These are phyloP conservation scores for Lactifluus echinatus DNA, from an alignment of 768 basidiomycete genomes.

Conservation along the genomic window DNA sequence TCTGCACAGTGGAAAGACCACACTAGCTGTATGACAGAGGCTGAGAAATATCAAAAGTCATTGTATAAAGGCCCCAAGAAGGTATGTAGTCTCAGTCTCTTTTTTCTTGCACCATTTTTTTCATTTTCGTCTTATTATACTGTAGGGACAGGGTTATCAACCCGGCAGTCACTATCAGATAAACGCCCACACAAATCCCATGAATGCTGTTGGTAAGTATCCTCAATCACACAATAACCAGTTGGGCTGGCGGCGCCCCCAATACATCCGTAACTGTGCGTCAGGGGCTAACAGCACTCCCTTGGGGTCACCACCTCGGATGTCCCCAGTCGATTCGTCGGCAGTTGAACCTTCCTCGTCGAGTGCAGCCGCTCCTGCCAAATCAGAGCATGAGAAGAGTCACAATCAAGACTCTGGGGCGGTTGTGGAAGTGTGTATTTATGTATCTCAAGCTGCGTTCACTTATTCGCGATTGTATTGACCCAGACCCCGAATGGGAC, in stretches of 20 bases:
- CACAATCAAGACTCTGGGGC: background rate
- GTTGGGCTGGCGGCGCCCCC: conserved; percentile 11
- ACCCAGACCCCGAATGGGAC: background rate
- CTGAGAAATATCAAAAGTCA: conserved; percentile 86
- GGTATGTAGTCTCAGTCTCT: conserved; percentile 27
- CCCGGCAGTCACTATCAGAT: background rate
- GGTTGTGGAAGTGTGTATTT: background rate
- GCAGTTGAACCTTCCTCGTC: conserved; percentile 17
- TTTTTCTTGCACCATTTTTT: conserved; percentile 19
- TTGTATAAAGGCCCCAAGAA: conserved; percentile 75
- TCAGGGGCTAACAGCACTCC: conserved; percentile 70
- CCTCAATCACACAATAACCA: conserved; percentile 2
- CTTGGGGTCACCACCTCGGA: conserved; percentile 51
- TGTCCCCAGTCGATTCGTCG: conserved; percentile 35
- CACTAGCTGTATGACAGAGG: conserved; percentile 81
- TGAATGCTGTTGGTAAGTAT: conserved; percentile 21
- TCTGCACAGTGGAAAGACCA: conserved; percentile 76
- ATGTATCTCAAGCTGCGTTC: background rate
- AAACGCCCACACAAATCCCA: conserved; percentile 6
- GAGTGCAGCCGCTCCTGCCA: background rate
- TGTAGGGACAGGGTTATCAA: background rate
- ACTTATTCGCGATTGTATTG: conserved; percentile 1
- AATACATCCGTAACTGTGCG: conserved; percentile 19
- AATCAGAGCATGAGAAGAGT: background rate
- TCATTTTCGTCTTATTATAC: conserved; percentile 10